phyloP scores from a whole-genome alignment of 352 stramenopile species.

The Globisporangium nunn region DNA sequence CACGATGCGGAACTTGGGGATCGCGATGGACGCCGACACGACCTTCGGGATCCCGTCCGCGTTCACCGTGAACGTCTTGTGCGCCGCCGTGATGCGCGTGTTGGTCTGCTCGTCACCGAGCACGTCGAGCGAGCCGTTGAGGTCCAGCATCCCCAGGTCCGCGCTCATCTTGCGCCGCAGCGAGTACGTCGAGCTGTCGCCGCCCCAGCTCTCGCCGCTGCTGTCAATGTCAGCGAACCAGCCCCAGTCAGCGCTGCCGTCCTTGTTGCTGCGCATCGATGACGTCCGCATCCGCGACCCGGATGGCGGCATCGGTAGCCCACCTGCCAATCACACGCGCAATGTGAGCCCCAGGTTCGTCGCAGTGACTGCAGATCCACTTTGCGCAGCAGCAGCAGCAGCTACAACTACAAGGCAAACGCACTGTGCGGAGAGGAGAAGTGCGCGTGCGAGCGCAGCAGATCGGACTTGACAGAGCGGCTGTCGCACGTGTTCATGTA shows the following conservation, averaged over 20 bases:
- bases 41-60: constrained; percentile 76
- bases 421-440: constrained; percentile 67
- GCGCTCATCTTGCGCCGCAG: constrained; percentile 59
- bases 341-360: not conserved
- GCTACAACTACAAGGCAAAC: not conserved
- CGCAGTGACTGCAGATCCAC: not conserved
- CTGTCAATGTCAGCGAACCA: constrained; percentile 87
- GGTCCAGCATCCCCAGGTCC: constrained; percentile 63
- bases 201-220: constrained; percentile 74
- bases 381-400: not conserved
- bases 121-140: constrained; percentile 55
- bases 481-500: constrained; percentile 87
- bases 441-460: constrained; percentile 67
- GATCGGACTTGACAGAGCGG: constrained; percentile 67
- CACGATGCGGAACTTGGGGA: constrained; percentile 86
- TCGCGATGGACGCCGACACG: constrained; percentile 70
- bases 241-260: constrained; percentile 79
- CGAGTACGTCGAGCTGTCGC: constrained; percentile 59
- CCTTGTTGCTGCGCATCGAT: constrained; percentile 32
- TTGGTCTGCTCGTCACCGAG: constrained; percentile 81
- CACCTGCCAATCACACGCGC: constrained; percentile 14
- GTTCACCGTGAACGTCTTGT: constrained; percentile 81
- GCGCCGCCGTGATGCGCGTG: constrained; percentile 71
- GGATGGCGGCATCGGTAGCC: constrained; percentile 44
- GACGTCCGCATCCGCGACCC: constrained; percentile 30